These are phyloP conservation scores for Carex arenaria DNA, from an alignment of 202 grass and related monocot species.

Conservation along the genomic window DNA sequence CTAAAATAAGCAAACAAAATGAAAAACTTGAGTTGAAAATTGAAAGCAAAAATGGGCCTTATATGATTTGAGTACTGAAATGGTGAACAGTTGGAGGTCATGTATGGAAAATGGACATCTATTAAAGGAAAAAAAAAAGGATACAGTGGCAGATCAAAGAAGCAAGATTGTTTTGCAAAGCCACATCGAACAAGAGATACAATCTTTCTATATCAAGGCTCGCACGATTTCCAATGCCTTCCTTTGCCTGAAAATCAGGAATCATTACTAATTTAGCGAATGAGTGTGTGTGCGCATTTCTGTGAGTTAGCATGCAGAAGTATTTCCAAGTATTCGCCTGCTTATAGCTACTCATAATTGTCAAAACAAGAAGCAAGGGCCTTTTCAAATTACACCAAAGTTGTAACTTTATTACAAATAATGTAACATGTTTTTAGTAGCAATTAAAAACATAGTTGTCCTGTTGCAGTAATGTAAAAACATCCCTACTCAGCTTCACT, in stretches of 20 bases:
- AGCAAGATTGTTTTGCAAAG: constrained; percentile 71
- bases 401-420: background rate
- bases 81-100: background rate
- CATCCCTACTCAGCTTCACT: background rate
- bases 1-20: background rate
- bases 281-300: background rate
- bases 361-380: background rate
- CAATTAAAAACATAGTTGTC: background rate
- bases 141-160: constrained; percentile 98
- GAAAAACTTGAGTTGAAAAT: background rate
- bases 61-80: background rate
- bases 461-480: background rate
- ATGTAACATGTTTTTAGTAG: background rate
- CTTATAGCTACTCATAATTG: background rate
- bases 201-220: constrained; percentile 64
- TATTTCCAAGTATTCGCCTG: background rate
- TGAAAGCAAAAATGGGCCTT: background rate
- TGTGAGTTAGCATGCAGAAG: background rate
- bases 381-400: background rate
- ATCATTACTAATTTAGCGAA: background rate
- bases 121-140: constrained; percentile 27
- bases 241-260: constrained; percentile 49
- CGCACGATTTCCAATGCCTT: constrained; percentile 44
- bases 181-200: constrained; percentile 91
- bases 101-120: constrained; percentile 14